Evolutionary conservation across 129 eudicot genomes (phyloP).

Genomic region (Rutidosis leptorrhynchoides): DNA sequence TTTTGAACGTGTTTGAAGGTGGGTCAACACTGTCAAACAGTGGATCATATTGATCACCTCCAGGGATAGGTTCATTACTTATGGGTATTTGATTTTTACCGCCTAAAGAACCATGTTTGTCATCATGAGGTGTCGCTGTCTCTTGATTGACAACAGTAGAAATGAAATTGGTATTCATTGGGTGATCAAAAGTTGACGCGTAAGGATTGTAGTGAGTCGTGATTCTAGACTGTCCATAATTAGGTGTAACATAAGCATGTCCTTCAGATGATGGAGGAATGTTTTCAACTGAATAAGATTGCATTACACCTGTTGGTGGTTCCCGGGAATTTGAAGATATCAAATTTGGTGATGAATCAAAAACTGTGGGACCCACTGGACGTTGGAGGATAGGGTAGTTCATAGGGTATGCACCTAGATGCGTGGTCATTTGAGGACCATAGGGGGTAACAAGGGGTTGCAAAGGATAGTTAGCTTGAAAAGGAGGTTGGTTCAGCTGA

Average conservation of each 20-base stretch:
- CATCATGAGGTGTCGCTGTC: constrained; percentile 26
- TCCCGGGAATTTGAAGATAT: constrained; percentile 36
- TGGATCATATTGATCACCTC: constrained; percentile 81
- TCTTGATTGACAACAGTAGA: constrained; percentile 39
- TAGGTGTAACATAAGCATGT: constrained; percentile 34
- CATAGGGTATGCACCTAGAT: constrained; percentile 33
- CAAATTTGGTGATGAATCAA: constrained; percentile 33
- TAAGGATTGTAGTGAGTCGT: constrained; percentile 64
- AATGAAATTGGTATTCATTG: constrained; percentile 53
- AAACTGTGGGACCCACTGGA: constrained; percentile 25
- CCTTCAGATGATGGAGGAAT: constrained; percentile 34
- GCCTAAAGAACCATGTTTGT: constrained; percentile 33
- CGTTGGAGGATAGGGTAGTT: constrained; percentile 31
- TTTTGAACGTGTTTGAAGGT: constrained; percentile 37
- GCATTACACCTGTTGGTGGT: constrained; percentile 29
- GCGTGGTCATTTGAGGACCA: constrained; percentile 34
- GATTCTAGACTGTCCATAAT: constrained; percentile 50
- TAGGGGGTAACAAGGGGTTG: constrained; percentile 39
- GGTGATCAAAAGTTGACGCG: constrained; percentile 79
- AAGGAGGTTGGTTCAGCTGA: constrained; percentile 49
- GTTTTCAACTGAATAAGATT: constrained; percentile 32
- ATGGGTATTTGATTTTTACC: constrained; percentile 37
- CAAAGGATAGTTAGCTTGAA: constrained; percentile 36
- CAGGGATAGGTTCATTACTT: constrained; percentile 33
- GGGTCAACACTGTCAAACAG: constrained; percentile 77